Conservation (phyloP, 1,284 basidiomycete species). For the Vanrija pseudolonga region DNA sequence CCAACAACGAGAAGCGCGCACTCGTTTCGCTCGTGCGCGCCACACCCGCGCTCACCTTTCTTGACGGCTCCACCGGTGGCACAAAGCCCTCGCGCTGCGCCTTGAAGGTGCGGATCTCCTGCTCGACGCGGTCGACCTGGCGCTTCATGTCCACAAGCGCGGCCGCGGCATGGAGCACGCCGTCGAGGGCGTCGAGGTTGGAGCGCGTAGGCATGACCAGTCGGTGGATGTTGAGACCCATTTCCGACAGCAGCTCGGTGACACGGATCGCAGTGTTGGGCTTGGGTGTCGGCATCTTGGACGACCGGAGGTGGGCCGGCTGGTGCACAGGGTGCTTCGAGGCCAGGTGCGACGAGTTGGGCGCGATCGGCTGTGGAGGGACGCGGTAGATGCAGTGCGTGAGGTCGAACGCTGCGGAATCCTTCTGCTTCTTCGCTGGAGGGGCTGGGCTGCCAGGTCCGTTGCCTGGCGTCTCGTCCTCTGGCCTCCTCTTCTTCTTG, state of each 20-base stretch:
- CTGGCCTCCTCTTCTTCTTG: constrained; percentile 46
- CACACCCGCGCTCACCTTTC: constrained; percentile 17
- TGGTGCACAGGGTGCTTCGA: constrained; percentile 55
- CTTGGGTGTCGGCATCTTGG: constrained; percentile 74
- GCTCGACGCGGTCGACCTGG: constrained; percentile 75
- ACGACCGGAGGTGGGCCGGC: constrained; percentile 73
- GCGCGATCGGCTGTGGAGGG: constrained; percentile 18
- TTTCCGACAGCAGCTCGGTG: constrained; percentile 66
- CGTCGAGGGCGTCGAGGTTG: constrained; percentile 69
- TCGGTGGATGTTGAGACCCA: constrained; percentile 66
- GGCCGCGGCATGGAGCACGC: constrained; percentile 65
- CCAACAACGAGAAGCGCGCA: too few relatives aligned
- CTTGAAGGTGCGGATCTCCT: constrained; percentile 70
- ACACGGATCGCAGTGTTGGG: constrained; percentile 66
- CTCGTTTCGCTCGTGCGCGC: not conserved
- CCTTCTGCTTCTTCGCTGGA: constrained; percentile 36
- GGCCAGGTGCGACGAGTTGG: constrained; percentile 33
- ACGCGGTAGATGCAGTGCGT: constrained; percentile 46
- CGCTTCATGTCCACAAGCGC: constrained; percentile 81
- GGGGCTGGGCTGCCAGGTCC: constrained; percentile 18
- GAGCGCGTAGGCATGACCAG: constrained; percentile 87
- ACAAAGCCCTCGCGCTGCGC: constrained; percentile 57
- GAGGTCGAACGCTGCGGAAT: constrained; percentile 27
- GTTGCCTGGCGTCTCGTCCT: constrained; percentile 26
- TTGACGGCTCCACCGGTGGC: constrained; percentile 21